phyloP scores from a whole-genome alignment of 495 filamentous ascomycete species.

The Xylaria nigripes region DNA sequence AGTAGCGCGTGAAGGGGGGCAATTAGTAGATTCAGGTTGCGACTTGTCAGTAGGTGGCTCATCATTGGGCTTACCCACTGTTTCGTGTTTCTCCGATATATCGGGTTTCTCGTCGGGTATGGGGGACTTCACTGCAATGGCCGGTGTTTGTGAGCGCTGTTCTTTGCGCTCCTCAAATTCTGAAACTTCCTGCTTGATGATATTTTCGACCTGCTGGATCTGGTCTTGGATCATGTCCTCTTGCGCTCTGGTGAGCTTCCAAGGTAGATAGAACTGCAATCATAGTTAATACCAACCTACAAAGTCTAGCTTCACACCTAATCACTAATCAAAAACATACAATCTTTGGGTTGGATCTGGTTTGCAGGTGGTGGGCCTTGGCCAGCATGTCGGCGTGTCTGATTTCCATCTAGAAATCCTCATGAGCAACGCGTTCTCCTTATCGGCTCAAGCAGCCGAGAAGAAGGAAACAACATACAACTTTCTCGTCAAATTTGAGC shows the following conservation, averaged over 20 bases:
- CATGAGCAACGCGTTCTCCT: slow-evolving; percentile 19
- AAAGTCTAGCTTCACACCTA: neutral
- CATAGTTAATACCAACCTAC: slow-evolving; percentile 9
- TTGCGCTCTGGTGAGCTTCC: slow-evolving; percentile 56
- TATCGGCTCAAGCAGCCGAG: neutral
- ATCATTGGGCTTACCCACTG: slow-evolving; percentile 42
- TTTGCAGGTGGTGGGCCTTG: slow-evolving; percentile 67
- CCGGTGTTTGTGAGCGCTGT: slow-evolving; percentile 21
- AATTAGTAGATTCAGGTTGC: slow-evolving; percentile 27
- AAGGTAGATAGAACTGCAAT: slow-evolving; percentile 78
- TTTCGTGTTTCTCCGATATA: slow-evolving; percentile 11
- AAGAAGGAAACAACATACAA: slow-evolving; percentile 46
- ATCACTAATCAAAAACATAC: slow-evolving; percentile 42
- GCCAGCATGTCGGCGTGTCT: slow-evolving; percentile 65
- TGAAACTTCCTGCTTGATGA: slow-evolving; percentile 36
- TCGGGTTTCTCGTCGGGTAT: slow-evolving; percentile 9
- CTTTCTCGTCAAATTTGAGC: slow-evolving; percentile 66
- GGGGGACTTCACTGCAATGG: slow-evolving; percentile 19
- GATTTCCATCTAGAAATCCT: slow-evolving; percentile 58
- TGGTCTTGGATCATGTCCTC: slow-evolving; percentile 41
- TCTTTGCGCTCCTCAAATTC: slow-evolving; percentile 37
- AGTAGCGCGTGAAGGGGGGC: slow-evolving; percentile 24
- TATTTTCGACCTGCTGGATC: slow-evolving; percentile 36
- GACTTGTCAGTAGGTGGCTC: slow-evolving; percentile 39
- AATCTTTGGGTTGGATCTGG: slow-evolving; percentile 63